Conservation (phyloP, 2,329 filamentous ascomycete species). For the Epichloe festucae region DNA sequence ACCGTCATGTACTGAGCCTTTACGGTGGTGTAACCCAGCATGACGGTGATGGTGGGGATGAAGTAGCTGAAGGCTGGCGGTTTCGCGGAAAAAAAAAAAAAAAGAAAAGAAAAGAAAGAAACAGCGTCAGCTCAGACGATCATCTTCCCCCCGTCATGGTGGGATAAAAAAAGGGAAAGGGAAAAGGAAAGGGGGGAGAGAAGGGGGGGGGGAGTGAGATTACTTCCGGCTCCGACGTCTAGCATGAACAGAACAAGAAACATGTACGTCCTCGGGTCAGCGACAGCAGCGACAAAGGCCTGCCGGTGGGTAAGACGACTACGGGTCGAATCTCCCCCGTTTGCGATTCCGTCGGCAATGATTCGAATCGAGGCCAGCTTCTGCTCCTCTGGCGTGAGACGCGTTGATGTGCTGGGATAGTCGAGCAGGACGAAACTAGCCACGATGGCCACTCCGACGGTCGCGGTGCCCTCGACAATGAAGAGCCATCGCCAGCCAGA, state of each 20-base stretch:
- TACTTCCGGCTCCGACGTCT: conserved; percentile 25
- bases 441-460: conserved; percentile 35
- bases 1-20: conserved; percentile 35
- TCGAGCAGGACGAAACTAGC: conserved; percentile 52
- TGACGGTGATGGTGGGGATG: conserved; percentile 36
- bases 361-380: conserved; percentile 3
- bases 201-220: neutral
- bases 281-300: conserved; percentile 18
- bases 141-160: no score
- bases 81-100: no score
- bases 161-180: no score
- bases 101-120: no score
- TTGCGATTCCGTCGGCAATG: conserved; percentile 15
- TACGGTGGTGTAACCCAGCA: conserved; percentile 30
- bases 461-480: conserved; percentile 51
- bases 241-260: conserved; percentile 6
- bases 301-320: conserved; percentile 2
- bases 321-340: conserved; percentile 14
- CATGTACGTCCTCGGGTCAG: conserved; percentile 5
- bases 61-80: conserved; percentile 33
- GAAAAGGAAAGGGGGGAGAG: no score
- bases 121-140: no score
- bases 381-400: conserved; percentile 36
- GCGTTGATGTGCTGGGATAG: conserved; percentile 47
- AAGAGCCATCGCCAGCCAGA: conserved; percentile 57